Conservation (phyloP, 192 early-diverging fungal genomes). For the Linnemannia elongata region DNA sequence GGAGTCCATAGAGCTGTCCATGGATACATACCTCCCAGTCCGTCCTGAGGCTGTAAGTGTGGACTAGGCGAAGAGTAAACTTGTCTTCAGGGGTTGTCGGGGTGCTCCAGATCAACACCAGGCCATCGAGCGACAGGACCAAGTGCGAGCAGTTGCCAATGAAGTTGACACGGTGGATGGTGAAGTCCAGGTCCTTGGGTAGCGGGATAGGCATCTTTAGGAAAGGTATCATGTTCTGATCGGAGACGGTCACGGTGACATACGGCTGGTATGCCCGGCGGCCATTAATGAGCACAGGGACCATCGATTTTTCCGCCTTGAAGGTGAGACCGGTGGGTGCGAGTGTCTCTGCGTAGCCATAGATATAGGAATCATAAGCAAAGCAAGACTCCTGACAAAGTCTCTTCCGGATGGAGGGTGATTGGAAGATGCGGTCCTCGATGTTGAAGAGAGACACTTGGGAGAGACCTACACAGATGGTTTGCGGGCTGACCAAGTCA, state of each 20-base stretch:
- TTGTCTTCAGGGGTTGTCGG: not conserved
- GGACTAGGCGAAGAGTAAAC: not conserved
- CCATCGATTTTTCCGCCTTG: not conserved
- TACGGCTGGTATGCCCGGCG: not conserved
- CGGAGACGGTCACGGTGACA: not conserved
- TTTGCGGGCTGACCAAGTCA: not conserved
- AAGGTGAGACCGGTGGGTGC: not conserved
- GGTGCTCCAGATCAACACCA: not conserved
- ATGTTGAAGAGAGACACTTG: not conserved
- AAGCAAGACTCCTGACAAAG: not conserved
- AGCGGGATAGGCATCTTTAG: not conserved
- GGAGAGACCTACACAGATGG: not conserved
- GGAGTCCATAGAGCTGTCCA: slow-evolving; percentile 7
- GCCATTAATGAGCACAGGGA: not conserved
- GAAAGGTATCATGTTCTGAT: not conserved
- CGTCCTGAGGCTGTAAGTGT: not conserved
- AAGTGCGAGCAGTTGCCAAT: not conserved
- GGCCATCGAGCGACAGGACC: not conserved
- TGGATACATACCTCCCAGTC: slow-evolving; percentile 10
- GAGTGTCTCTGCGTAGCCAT: not conserved
- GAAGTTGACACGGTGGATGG: not conserved
- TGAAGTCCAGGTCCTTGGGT: not conserved
- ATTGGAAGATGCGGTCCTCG: not conserved
- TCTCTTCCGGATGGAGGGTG: not conserved
- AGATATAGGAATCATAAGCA: not conserved